Conservation (phyloP, 495 filamentous ascomycete species). For the Poronia punctata region DNA sequence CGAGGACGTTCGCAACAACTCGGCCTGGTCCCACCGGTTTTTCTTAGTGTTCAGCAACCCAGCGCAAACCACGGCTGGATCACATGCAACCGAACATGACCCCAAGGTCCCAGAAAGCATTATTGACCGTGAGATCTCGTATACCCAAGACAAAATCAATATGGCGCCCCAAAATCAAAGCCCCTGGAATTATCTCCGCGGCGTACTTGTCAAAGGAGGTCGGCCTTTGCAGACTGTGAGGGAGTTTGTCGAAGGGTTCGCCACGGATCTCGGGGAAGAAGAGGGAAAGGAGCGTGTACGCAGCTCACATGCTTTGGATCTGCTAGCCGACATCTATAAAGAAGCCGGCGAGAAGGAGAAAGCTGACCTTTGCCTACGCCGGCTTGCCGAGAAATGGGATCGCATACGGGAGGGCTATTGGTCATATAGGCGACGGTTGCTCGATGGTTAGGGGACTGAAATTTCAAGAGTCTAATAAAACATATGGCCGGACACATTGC, state of each 20-base stretch:
- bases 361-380: constrained; percentile 57
- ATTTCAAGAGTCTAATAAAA: too few species aligned
- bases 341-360: constrained; percentile 51
- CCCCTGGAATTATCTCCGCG: constrained; percentile 85
- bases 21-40: constrained; percentile 94
- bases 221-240: constrained; percentile 51
- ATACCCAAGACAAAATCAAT: constrained; percentile 59
- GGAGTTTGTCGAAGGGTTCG: constrained; percentile 61
- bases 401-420: constrained; percentile 87
- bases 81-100: constrained; percentile 37
- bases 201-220: constrained; percentile 60
- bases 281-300: constrained; percentile 47
- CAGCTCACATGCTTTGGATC: constrained; percentile 83
- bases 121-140: constrained; percentile 69
- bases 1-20: constrained; percentile 86
- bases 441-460: constrained; percentile 7
- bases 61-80: constrained; percentile 38
- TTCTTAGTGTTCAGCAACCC: constrained; percentile 76
- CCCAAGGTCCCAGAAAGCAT: constrained; percentile 50
- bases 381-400: constrained; percentile 82
- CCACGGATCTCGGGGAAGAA: constrained; percentile 37
- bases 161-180: constrained; percentile 89
- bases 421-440: constrained; percentile 59
- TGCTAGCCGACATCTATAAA: constrained; percentile 74
- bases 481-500: too few species aligned